A percentile compares a stretch with the other conserved stretches of the same genome.
phyloP scores from a whole-genome alignment of 106 monocot genomes.

The Dioscorea zingiberensis region DNA sequence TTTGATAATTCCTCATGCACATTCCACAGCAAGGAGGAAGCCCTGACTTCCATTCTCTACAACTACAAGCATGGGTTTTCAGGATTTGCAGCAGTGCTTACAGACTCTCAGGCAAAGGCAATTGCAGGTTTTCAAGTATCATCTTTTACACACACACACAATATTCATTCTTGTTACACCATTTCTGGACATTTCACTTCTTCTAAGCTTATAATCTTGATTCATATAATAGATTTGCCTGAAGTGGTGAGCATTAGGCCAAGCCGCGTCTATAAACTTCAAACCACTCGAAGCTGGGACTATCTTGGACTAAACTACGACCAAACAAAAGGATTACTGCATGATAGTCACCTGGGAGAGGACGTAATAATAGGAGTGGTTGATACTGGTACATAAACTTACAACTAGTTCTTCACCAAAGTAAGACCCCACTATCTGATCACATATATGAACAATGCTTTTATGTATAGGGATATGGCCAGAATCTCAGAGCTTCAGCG shows the following conservation, averaged over 20 bases:
- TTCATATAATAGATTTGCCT: constrained; percentile 15
- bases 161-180: neutral
- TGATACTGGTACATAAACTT: constrained; percentile 13
- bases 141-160: neutral
- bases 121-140: neutral
- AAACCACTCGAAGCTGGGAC: constrained; percentile 47
- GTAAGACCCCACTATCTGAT: too few species aligned
- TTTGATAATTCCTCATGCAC: neutral
- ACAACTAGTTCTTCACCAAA: too few species aligned
- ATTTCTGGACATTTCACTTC: neutral
- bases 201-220: neutral
- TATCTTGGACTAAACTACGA: constrained; percentile 15
- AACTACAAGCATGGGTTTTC: constrained; percentile 32
- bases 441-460: neutral
- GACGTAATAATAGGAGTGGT: constrained; percentile 24
- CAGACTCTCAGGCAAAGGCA: constrained; percentile 16
- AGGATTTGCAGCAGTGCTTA: constrained; percentile 23
- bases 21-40: constrained; percentile 13
- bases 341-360: constrained; percentile 14
- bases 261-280: constrained; percentile 1
- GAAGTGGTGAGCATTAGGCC: constrained; percentile 28
- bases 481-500: constrained; percentile 28
- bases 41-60: constrained; percentile 9
- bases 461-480: constrained; percentile 36
- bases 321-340: constrained; percentile 4